Evolutionary conservation across 2,329 filamentous ascomycete genomes (phyloP), one percentile per base, ranked within the genome.

Genomic region (Diaporthe ampelina): DNA sequence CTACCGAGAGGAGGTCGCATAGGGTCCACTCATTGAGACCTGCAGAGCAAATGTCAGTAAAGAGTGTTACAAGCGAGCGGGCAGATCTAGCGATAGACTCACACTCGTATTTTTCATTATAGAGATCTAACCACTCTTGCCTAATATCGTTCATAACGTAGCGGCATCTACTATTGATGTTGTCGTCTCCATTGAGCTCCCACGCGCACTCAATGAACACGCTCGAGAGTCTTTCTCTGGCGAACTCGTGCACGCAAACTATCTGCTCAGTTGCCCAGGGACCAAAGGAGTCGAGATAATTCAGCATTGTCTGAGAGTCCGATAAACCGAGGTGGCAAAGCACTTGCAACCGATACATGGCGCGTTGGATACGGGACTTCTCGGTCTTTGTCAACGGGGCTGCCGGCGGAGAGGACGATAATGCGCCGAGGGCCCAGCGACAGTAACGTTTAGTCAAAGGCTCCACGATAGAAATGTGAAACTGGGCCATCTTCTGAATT

Each of bases 401-500:
- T 37, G 29, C 45, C 24, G 63, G 29, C 32, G 73, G 43, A 21
- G n/a, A 52, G 4, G 71, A 76, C 24, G 70, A 54, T n/a, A 76
- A 9, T 17, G 70, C 65, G 15, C 48, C 37, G 19, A 76, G 29
- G 26, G 75, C 72, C 76, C 73, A 77, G 32, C n/a, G n/a, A 11
- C 67, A 32, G 35, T 74, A 77, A 24, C 72, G 71, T 13, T 73
- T 70, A 13, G 75, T 74, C n/a, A 77, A 45, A 10, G 73, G 73
- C 52, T 77, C 76, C 45, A 76, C 45, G 17, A 75, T 54, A 10
- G 54, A 58, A 32, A 48, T 15, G 48, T 77, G 73, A 52, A 76
- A 75, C 5, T 40, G 58, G 19, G 52, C 40, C 19, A 77, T 58
- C 63, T 24, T 17, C 21, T 24, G 32, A 21, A 45, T 29, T 21